phyloP scores from a whole-genome alignment of 75 land plant species.

The Larix kaempferi region DNA sequence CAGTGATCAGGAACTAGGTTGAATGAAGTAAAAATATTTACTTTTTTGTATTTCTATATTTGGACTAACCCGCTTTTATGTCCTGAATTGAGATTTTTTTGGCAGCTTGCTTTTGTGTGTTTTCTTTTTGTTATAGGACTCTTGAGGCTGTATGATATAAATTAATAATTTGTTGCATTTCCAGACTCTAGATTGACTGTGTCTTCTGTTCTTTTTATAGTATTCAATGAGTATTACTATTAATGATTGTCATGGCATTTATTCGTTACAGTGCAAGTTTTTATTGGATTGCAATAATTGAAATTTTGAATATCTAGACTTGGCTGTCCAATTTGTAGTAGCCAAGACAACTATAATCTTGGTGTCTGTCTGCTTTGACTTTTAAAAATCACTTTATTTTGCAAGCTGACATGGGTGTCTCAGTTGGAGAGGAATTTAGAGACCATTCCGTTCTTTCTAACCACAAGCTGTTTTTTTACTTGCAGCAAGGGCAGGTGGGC shows the following conservation, averaged over 20 bases:
- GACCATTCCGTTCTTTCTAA: background rate
- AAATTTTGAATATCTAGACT: background rate
- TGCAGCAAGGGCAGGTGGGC: slow-evolving; percentile 52
- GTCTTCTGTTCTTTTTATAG: background rate
- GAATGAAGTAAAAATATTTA: background rate
- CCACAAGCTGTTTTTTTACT: background rate
- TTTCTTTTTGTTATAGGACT: background rate
- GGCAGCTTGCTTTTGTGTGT: background rate
- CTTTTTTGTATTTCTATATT: background rate
- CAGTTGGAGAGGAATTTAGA: background rate
- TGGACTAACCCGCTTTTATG: background rate
- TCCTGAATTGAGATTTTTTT: background rate
- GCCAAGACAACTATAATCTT: background rate
- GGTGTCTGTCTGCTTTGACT: background rate
- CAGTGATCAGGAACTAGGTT: background rate
- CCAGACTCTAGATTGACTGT: background rate
- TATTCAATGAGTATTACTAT: background rate
- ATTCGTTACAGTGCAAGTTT: too few species aligned
- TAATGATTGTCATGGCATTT: background rate
- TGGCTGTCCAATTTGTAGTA: background rate
- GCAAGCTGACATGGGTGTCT: background rate
- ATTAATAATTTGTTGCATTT: background rate
- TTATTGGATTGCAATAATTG: background rate
- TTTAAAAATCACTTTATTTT: background rate
- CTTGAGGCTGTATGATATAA: background rate